phyloP scores from a whole-genome alignment of 2,329 filamentous ascomycete species.

The Beauveria varroae region DNA sequence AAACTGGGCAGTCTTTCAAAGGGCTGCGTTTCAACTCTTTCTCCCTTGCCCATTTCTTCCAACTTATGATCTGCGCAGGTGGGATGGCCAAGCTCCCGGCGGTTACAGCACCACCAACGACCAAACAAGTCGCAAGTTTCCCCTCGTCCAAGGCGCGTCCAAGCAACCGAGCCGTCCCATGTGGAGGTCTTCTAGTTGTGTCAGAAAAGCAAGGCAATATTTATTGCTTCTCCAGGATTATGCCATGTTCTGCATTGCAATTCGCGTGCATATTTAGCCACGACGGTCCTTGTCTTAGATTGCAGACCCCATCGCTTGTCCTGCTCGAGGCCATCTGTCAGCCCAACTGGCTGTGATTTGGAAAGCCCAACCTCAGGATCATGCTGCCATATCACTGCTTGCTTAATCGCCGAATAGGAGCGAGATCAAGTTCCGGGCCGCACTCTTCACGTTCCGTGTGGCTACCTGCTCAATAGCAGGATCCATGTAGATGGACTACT shows the following conservation, averaged over 20 bases:
- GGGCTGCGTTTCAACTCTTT: background rate
- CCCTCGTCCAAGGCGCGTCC: background rate
- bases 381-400: background rate
- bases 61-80: background rate
- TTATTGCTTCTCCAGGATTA: background rate
- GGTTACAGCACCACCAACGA: background rate
- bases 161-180: background rate
- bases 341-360: background rate
- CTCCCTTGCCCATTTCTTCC: background rate
- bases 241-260: background rate
- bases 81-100: background rate
- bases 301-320: background rate
- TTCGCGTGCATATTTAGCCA: slow-evolving; percentile 3
- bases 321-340: background rate
- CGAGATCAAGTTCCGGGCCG: background rate
- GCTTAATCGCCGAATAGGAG: background rate
- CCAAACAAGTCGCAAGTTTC: background rate
- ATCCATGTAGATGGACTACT: background rate
- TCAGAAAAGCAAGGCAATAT: background rate
- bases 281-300: background rate
- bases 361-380: background rate
- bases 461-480: background rate
- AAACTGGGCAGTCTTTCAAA: background rate
- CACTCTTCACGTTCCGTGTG: background rate
- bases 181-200: background rate